Evolutionary conservation across 176 grass and related monocot species (phyloP).

Genomic region (Hyparrhenia diplandra): DNA sequence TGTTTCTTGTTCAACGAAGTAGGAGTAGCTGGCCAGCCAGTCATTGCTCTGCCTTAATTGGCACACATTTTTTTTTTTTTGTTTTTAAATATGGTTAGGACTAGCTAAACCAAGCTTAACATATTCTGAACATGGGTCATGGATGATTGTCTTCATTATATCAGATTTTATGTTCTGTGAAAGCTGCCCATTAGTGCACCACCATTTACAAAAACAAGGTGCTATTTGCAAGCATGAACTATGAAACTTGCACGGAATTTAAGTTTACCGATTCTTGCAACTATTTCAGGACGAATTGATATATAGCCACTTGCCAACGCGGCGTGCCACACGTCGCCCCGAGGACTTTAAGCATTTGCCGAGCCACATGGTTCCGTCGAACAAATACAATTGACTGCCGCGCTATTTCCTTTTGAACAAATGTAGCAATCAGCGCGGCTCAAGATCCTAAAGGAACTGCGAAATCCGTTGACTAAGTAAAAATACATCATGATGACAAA

Average conservation of each 20-base stretch:
- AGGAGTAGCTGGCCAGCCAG: constrained; percentile 1
- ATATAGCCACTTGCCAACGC: constrained; percentile 10
- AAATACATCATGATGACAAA: not conserved
- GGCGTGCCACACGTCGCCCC: constrained; percentile 17
- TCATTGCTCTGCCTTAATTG: not conserved
- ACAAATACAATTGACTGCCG: constrained; percentile 29
- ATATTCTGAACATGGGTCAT: not conserved
- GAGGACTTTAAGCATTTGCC: constrained; percentile 18
- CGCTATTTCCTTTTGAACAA: constrained; percentile 2
- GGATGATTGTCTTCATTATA: not conserved
- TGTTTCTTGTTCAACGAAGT: constrained; percentile 13
- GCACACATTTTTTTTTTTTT: not conserved
- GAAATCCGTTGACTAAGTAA: constrained; percentile 34
- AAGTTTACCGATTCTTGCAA: constrained; percentile 6
- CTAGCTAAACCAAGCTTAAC: not conserved
- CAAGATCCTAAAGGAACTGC: not conserved
- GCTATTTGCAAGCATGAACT: not conserved
- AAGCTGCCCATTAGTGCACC: constrained; percentile 23
- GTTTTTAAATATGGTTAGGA: not conserved
- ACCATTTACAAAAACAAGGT: constrained; percentile 1
- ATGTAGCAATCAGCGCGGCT: constrained; percentile 18
- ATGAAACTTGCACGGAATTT: constrained; percentile 5
- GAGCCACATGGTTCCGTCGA: constrained; percentile 13
- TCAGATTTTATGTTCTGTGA: not conserved
- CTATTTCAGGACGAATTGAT: not conserved